These are phyloP conservation scores for Canavalia gladiata DNA, from an alignment of 306 rosid genomes.

Conservation along the genomic window DNA sequence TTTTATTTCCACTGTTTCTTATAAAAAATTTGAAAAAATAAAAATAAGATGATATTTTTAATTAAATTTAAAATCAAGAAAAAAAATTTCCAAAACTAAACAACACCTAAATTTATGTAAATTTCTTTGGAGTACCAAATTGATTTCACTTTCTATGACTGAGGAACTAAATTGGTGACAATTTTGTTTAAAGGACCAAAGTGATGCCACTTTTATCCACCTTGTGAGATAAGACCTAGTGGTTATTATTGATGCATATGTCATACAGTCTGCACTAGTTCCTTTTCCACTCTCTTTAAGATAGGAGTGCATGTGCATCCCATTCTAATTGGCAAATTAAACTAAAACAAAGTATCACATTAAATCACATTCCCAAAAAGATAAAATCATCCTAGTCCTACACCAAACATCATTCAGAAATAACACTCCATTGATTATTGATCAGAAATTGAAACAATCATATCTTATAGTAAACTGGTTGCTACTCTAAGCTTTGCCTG, in stretches of 20 bases:
- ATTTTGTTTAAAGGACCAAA: not conserved
- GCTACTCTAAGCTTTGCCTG: slow-evolving; percentile 29
- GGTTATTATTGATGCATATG: too few relatives aligned
- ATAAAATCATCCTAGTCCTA: slow-evolving; percentile 4
- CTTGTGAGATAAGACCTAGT: too few relatives aligned
- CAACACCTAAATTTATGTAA: not conserved
- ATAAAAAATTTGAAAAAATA: too few relatives aligned
- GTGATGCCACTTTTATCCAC: slow-evolving; percentile 1
- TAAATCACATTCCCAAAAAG: not conserved
- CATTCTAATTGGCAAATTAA: not conserved
- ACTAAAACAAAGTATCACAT: slow-evolving; percentile 25
- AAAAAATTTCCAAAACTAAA: too few relatives aligned
- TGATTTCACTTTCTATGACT: slow-evolving; percentile 2
- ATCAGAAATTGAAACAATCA: slow-evolving; percentile 20
- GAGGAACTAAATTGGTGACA: not conserved
- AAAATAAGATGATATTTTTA: too few relatives aligned
- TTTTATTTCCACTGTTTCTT: too few relatives aligned
- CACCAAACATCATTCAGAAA: not conserved
- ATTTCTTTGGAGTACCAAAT: not conserved
- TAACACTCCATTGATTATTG: slow-evolving; percentile 12
- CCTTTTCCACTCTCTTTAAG: not conserved
- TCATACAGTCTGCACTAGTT: not conserved
- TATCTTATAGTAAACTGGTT: slow-evolving; percentile 6
- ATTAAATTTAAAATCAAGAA: too few relatives aligned
- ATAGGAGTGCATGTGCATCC: not conserved